Evolutionary conservation across 768 basidiomycete genomes (phyloP).

Genomic region (Suillus discolor): DNA sequence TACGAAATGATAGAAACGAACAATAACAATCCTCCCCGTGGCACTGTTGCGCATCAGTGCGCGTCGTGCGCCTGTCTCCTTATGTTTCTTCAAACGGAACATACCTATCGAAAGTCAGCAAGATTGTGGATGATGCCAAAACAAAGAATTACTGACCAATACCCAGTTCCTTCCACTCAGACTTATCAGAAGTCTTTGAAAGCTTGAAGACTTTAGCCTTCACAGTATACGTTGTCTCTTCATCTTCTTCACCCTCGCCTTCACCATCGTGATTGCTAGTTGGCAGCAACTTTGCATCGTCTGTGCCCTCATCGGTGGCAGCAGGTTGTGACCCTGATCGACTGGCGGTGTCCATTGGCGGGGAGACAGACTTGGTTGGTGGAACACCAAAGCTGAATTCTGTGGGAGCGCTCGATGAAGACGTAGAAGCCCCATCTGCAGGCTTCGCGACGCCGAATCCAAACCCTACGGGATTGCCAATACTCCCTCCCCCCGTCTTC

Average conservation of each 20-base stretch:
- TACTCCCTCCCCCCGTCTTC: conserved; percentile 43
- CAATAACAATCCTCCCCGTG: conserved; percentile 76
- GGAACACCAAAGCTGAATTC: conserved; percentile 29
- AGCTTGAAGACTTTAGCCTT: conserved; percentile 67
- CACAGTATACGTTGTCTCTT: conserved; percentile 62
- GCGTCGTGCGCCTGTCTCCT: conserved; percentile 57
- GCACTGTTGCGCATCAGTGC: conserved; percentile 71
- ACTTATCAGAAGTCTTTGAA: conserved; percentile 47
- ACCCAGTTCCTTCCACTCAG: conserved; percentile 68
- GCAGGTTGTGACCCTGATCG: conserved; percentile 32
- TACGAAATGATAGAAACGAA: conserved; percentile 38
- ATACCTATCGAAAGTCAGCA: conserved; percentile 47
- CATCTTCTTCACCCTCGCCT: conserved; percentile 82
- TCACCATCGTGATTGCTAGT: conserved; percentile 58
- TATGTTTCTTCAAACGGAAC: conserved; percentile 75
- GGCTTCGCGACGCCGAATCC: conserved; percentile 34
- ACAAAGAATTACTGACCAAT: conserved; percentile 49
- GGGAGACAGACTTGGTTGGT: conserved; percentile 23
- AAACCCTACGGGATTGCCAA: conserved; percentile 69
- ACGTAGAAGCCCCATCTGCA: conserved; percentile 21
- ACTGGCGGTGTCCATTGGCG: conserved; percentile 26
- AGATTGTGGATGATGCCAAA: not conserved
- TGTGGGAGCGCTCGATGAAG: conserved; percentile 14
- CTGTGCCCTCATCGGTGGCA: conserved; percentile 31
- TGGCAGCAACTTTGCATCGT: conserved; percentile 22